Base-by-base conservation (phyloP, 176 grass and related monocot species). In the Rhynchospora breviuscula region DNA sequence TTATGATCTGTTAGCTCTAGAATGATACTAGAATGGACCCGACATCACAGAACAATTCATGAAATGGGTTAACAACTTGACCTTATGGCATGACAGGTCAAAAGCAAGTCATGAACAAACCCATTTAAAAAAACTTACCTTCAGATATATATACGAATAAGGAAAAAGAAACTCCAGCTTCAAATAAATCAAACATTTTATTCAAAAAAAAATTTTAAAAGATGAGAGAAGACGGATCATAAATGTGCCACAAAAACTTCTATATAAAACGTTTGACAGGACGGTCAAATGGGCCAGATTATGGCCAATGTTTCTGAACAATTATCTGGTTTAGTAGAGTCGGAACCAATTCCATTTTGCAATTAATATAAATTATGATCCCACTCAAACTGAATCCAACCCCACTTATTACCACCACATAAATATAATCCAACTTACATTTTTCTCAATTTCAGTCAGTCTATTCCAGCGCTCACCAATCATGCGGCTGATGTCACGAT, bases 401-500 rank as follows among this genome's bases (percentile, higher is more conserved):
- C 13, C 23, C 57, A 14, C 18, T 18, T 14, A 78, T 8, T 26
- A 14, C 49, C 23, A 78, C 2, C 51, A 78, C 13, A 56, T 40
- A 47, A 81, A 81, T 45, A 81, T 63, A 80, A 80, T 40, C 43
- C 8, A 19, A 26, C 62, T 99, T 95, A 99, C 96, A 81, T 91
- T 89, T 88, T 93, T 99, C 5, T 99, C 93, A 91, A 82, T 80
- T 61, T 92, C 88, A 64, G 87, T 81, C 82, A 99, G 78, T 79
- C 59, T 81, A 63, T 84, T 95, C 96, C 96, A 99, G 22, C 78
- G 88, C 65, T 92, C 93, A 58, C 96, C 91, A 40, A 99, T 95
- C 77, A 93, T 95, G 83, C 91, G 89, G 83, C 96, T 95, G 64
- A 99, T 99, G 18, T 93, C 66, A 51, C 91, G 89, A 60, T 99